phyloP scores from a whole-genome alignment of 2,329 filamentous ascomycete species.

The Pyricularia grisea region DNA sequence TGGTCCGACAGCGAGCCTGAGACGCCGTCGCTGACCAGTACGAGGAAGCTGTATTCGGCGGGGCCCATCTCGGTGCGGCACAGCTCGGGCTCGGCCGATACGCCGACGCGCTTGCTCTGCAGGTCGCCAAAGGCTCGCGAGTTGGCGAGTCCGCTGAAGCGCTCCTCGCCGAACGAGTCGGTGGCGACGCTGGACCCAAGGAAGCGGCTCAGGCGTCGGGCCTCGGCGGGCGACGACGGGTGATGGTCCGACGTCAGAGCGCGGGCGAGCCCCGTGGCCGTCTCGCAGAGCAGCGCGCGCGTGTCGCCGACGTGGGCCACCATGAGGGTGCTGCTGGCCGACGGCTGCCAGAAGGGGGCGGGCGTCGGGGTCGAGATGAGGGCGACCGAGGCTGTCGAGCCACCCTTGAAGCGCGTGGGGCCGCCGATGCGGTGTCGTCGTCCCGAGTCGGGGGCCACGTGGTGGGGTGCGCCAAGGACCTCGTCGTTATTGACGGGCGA shows the following conservation, averaged over 20 bases:
- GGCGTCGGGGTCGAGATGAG: slow-evolving; percentile 89
- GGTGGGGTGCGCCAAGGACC: slow-evolving; percentile 56
- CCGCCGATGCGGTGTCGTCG: slow-evolving; percentile 61
- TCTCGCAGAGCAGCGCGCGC: slow-evolving; percentile 81
- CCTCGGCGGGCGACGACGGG: slow-evolving; percentile 77
- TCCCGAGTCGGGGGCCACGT: slow-evolving; percentile 28
- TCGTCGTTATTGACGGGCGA: slow-evolving; percentile 77
- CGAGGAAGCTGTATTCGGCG: slow-evolving; percentile 81
- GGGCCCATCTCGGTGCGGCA: slow-evolving; percentile 68
- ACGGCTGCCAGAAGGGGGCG: slow-evolving; percentile 90
- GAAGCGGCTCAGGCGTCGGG: slow-evolving; percentile 73
- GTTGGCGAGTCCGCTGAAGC: slow-evolving; percentile 88
- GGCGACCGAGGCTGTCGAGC: slow-evolving; percentile 82
- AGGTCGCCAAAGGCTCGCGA: slow-evolving; percentile 93
- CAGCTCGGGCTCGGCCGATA: slow-evolving; percentile 89
- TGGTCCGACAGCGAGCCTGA: slow-evolving; percentile 81
- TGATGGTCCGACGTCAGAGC: slow-evolving; percentile 89
- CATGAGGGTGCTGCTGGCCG: slow-evolving; percentile 71
- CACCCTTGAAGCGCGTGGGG: slow-evolving; percentile 74
- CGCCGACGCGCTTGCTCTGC: slow-evolving; percentile 80
- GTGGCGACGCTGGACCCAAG: slow-evolving; percentile 76
- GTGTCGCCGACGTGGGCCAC: slow-evolving; percentile 93
- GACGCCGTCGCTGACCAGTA: slow-evolving; percentile 82
- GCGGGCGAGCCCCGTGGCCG: slow-evolving; percentile 67
- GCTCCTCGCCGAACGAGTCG: slow-evolving; percentile 95